Percentiles rank a stretch among this genome's conserved stretches.
Conservation (phyloP, 345 rosid species). For the Cardamine occulta region DNA sequence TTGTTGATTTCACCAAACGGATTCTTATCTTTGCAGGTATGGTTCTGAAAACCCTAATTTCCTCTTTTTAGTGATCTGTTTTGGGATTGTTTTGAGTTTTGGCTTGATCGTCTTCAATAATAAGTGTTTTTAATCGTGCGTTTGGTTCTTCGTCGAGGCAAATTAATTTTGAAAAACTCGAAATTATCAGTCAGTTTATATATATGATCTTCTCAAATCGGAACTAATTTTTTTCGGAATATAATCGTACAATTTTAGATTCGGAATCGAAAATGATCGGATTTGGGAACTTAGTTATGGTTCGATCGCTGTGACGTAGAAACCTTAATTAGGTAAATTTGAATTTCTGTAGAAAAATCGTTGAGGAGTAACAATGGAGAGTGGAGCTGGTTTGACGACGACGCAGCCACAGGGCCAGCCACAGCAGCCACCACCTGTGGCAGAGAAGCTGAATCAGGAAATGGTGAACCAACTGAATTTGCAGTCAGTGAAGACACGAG, state of each 20-base stretch:
- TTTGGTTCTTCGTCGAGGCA: not conserved
- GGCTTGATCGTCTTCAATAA: not conserved
- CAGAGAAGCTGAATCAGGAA: slow-evolving; percentile 72
- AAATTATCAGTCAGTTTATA: not conserved
- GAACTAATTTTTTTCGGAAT: not conserved
- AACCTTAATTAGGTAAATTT: not conserved
- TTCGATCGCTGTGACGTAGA: not conserved
- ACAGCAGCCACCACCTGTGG: slow-evolving; percentile 34
- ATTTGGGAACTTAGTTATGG: not conserved
- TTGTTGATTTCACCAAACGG: not conserved
- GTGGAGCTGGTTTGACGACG: not conserved
- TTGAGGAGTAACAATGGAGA: not conserved
- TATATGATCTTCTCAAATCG: not conserved
- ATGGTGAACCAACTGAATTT: slow-evolving; percentile 74
- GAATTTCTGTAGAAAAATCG: not conserved
- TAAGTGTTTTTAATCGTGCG: not conserved
- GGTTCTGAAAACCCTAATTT: not conserved
- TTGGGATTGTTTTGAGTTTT: not conserved
- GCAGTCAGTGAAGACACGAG: slow-evolving; percentile 81
- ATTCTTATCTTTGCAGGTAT: not conserved
- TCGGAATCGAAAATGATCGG: not conserved
- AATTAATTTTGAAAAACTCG: not conserved
- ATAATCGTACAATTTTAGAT: no score
- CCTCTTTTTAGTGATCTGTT: not conserved
- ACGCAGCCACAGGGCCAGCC: not conserved